These are phyloP conservation scores for Ilyonectria sp. DNA, from an alignment of 2,329 filamentous ascomycete genomes.

Conservation along the genomic window DNA sequence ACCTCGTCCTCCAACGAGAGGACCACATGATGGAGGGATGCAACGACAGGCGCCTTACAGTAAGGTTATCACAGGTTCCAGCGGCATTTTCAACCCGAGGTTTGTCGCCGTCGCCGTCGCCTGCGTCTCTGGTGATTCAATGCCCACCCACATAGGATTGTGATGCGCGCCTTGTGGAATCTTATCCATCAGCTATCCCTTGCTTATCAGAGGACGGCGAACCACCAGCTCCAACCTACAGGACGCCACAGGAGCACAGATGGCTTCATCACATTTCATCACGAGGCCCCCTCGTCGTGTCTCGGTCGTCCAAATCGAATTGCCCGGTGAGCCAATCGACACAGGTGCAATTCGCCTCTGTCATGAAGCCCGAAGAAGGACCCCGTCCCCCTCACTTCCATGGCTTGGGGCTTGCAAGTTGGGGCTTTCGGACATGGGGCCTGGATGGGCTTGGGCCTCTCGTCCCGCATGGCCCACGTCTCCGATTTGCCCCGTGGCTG, in stretches of 20 bases:
- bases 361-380: slow-evolving; percentile 12
- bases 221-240: slow-evolving; percentile 8
- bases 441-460: slow-evolving; percentile 25
- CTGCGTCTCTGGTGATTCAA: neutral
- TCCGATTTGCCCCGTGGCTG: slow-evolving; percentile 46
- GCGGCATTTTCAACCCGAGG: slow-evolving; percentile 5
- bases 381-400: slow-evolving; percentile 5
- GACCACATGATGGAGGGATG: slow-evolving; percentile 15
- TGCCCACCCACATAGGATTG: neutral
- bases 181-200: slow-evolving; percentile 19
- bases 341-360: slow-evolving; percentile 18
- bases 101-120: neutral
- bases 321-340: slow-evolving; percentile 21
- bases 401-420: slow-evolving; percentile 13
- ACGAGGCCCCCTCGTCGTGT: neutral
- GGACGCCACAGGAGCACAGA: slow-evolving; percentile 3
- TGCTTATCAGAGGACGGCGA: neutral
- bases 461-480: slow-evolving; percentile 9
- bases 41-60: neutral
- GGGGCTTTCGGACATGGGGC: slow-evolving; percentile 4
- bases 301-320: neutral
- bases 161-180: slow-evolving; percentile 10
- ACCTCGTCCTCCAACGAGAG: neutral
- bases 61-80: slow-evolving; percentile 3
- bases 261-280: slow-evolving; percentile 2